phyloP scores from a whole-genome alignment of 129 eudicot species.

The Tagetes patula region DNA sequence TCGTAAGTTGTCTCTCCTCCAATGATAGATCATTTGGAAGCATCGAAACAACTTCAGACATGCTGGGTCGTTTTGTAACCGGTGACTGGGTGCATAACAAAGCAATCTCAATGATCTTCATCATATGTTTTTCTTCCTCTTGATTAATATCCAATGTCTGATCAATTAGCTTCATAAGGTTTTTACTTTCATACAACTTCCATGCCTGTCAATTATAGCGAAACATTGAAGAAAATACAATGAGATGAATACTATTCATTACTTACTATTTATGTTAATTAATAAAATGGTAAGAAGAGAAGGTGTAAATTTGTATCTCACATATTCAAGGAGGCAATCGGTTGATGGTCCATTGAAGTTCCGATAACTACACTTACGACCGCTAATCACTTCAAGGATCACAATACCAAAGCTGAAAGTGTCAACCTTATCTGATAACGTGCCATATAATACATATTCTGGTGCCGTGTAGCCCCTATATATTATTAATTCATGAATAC shows the following conservation, averaged over 20 bases:
- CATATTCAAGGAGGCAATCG: not conserved
- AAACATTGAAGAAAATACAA: no score
- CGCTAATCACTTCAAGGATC: not conserved
- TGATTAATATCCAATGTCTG: not conserved
- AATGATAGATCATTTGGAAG: not conserved
- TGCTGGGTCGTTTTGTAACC: not conserved
- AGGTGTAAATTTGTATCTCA: not conserved
- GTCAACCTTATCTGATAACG: constrained; percentile 5
- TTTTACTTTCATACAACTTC: constrained; percentile 5
- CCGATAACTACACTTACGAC: not conserved
- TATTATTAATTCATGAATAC: no score
- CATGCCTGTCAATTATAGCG: not conserved
- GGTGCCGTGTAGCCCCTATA: not conserved
- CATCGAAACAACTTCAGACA: constrained; percentile 7
- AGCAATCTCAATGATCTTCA: constrained; percentile 6
- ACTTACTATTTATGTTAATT: no score
- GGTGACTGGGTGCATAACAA: constrained; percentile 14
- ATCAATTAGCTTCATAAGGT: not conserved
- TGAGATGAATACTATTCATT: no score
- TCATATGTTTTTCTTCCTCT: not conserved
- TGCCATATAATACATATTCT: not conserved
- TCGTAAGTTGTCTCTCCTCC: not conserved
- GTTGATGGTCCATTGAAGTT: not conserved
- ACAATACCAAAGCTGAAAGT: constrained; percentile 9
- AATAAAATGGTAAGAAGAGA: not conserved